Conservation (phyloP, 1,284 basidiomycete species). For the Xanthoconium separans region DNA sequence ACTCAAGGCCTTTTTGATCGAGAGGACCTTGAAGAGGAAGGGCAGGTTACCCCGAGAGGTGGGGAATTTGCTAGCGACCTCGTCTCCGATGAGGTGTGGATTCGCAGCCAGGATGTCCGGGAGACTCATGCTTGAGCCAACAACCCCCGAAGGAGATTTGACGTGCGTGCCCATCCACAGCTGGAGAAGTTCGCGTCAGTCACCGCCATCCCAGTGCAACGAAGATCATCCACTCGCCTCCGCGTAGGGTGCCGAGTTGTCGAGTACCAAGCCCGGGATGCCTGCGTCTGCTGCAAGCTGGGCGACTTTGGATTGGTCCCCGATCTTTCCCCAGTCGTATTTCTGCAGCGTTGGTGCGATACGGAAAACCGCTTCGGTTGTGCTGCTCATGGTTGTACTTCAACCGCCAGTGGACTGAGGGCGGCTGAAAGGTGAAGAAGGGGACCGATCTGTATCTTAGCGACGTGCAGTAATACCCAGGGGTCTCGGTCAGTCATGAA, state of each 20-base stretch:
- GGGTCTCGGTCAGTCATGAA: too few species aligned
- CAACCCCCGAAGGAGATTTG: constrained; percentile 76
- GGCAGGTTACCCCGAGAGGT: constrained; percentile 75
- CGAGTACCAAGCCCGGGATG: constrained; percentile 43
- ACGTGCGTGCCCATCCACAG: constrained; percentile 99
- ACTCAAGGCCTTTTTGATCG: constrained; percentile 91
- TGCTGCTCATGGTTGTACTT: constrained; percentile 20
- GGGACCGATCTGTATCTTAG: background rate
- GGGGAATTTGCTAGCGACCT: constrained; percentile 63
- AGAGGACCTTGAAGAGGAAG: constrained; percentile 93
- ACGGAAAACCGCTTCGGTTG: constrained; percentile 54
- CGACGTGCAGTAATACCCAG: background rate
- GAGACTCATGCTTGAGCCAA: constrained; percentile 47
- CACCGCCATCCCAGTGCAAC: background rate
- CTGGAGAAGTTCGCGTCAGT: constrained; percentile 41
- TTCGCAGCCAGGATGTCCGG: constrained; percentile 63
- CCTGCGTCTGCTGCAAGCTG: constrained; percentile 31
- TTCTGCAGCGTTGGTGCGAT: constrained; percentile 67
- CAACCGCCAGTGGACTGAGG: background rate
- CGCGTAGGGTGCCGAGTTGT: constrained; percentile 51
- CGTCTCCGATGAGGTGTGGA: constrained; percentile 67
- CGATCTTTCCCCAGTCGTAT: constrained; percentile 76
- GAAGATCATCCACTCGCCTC: constrained; percentile 41
- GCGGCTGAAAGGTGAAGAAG: too few species aligned
- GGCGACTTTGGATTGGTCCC: constrained; percentile 63